Base-by-base conservation (phyloP, 129 eudicot species). In the Artemisia tridentata region DNA sequence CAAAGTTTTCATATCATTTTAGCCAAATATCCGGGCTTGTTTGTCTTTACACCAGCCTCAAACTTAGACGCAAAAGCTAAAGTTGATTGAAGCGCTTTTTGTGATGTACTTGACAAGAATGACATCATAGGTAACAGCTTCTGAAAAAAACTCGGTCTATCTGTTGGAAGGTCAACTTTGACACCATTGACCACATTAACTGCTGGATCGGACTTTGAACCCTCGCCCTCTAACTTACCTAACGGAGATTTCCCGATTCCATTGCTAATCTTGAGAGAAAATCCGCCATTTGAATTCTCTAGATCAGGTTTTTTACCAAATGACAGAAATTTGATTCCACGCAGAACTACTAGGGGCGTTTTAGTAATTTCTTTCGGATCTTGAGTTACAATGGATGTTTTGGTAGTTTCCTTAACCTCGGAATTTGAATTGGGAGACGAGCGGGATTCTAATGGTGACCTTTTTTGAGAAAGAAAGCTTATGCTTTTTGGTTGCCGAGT, bases 1-100 rank as follows among this genome's bases (percentile, higher is more conserved):
- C 51, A 74, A 71, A 46, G 77, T 59, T 29, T 74, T 69, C n/a
- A 38, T 31, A 72, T 14, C 68, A 56, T 53, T 59, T 60, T 31
- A 54, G 67, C 58, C 67, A 66, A 46, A 19, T 43, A 25, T 62
- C 49, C 47, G 15, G 50, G 56, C 31, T 64, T 58, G 19, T 2
- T 59, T 75, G 65, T 65, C 82, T 78, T 92, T 11, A 85, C 78
- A 55, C 70, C 61, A 18, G 86, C 64, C 50, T 86, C 90, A 25
- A 80, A 77, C 72, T 82, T 79, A 13, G 86, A 88, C 20, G 98
- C 96, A 71, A 89, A 83, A 7, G 87, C 84, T 54, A 89, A 73
- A 56, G 92, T 80, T 41, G 96, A 85, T 18, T 53, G 79, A 55
- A 87, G 83, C 7, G 83, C 87, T 76, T 72, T 85, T 23, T 79